Percentiles rank a stretch among this genome's conserved stretches.
Evolutionary conservation across 129 eudicot genomes (phyloP).

Genomic region (Lactuca saligna): DNA sequence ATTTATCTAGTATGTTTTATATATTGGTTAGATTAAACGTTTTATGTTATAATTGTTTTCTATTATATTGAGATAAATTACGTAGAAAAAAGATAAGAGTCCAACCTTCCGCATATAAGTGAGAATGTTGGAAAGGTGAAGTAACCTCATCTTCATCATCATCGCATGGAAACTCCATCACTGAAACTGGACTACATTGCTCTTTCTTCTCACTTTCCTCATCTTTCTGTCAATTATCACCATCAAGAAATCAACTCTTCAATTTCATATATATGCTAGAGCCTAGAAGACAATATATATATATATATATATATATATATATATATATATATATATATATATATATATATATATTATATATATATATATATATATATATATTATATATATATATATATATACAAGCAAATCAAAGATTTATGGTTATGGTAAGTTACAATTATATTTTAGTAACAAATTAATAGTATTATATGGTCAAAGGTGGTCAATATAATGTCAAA

Average conservation of each 20-base stretch:
- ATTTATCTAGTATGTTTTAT: background rate
- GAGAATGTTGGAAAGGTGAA: slow-evolving; percentile 28
- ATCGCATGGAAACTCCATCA: slow-evolving; percentile 62
- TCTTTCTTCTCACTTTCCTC: slow-evolving; percentile 46
- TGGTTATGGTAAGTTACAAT: too few species aligned
- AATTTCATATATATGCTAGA: background rate
- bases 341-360: too few species aligned
- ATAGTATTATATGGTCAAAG: slow-evolving; percentile 20
- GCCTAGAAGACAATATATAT: background rate
- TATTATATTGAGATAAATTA: too few species aligned
- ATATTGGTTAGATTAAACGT: background rate
- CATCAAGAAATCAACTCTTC: background rate
- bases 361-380: too few species aligned
- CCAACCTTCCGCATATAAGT: slow-evolving; percentile 19
- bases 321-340: too few species aligned
- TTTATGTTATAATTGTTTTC: too few species aligned
- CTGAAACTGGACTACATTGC: slow-evolving; percentile 76
- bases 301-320: too few species aligned
- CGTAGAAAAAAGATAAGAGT: slow-evolving; percentile 4
- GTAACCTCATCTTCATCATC: slow-evolving; percentile 50
- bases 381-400: too few species aligned
- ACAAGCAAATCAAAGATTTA: too few species aligned
- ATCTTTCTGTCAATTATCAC: slow-evolving; percentile 24
- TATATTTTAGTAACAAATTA: background rate
- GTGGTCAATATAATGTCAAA: slow-evolving; percentile 18